phyloP scores from a whole-genome alignment of 1,139 yeast species.

The Lodderomyces beijingensis region DNA sequence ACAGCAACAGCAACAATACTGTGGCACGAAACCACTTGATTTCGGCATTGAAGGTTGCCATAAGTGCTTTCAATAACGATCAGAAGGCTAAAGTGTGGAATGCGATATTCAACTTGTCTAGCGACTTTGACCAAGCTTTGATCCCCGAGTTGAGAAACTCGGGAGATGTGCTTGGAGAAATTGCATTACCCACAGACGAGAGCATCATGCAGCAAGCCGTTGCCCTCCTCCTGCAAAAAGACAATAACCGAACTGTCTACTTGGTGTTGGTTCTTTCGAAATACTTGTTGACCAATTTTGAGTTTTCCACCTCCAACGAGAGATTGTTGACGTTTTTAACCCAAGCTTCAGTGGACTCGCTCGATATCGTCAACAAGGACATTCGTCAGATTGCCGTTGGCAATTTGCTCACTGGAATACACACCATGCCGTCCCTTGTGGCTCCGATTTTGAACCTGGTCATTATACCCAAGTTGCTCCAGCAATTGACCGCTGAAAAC shows the following conservation, averaged over 20 bases:
- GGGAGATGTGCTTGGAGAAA: constrained; percentile 29
- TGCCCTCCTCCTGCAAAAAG: constrained; percentile 13
- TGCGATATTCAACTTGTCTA: constrained; percentile 18
- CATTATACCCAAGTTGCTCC: constrained; percentile 55
- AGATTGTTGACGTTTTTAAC: constrained; percentile 13
- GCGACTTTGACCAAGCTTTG: constrained; percentile 11
- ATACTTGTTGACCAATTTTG: constrained; percentile 23
- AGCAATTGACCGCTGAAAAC: constrained; percentile 53
- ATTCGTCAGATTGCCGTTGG: constrained; percentile 56
- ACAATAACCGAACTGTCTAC: constrained; percentile 22
- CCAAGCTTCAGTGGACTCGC: constrained; percentile 15
- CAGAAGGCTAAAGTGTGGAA: constrained; percentile 15
- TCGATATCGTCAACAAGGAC: constrained; percentile 28
- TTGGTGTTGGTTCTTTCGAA: constrained; percentile 33
- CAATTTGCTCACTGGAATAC: constrained; percentile 57
- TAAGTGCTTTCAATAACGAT: constrained; percentile 8
- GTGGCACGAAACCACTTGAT: constrained; percentile 18
- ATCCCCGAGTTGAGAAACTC: constrained; percentile 23
- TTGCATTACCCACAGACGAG: constrained; percentile 19
- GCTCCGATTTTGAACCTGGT: constrained; percentile 63
- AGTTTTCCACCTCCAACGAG: constrained; percentile 10
- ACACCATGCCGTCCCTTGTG: constrained; percentile 56
- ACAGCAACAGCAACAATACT: constrained; percentile 14
- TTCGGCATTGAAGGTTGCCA: constrained; percentile 28
- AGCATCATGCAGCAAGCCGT: constrained; percentile 11